Base-by-base conservation (phyloP, 768 basidiomycete species). In the Boletus vinaceobasis region DNA sequence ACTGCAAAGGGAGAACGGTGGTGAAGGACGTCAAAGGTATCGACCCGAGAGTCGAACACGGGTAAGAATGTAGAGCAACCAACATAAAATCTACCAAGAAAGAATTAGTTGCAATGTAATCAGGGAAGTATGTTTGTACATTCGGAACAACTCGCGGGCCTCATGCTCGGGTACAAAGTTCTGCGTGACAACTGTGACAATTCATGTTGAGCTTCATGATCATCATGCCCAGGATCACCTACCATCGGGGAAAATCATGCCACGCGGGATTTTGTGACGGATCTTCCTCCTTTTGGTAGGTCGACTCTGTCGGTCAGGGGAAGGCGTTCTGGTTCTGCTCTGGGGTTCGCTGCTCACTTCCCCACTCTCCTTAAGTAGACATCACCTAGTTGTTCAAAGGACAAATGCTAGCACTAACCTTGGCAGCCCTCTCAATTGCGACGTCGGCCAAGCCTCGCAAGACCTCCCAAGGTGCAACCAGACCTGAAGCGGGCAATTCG, bases 31-130 rank as follows among this genome's bases (percentile, higher is more conserved):
- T 94, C 90, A 71, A 84, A 97, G 0, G 90, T 93, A 69, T 98
- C 94, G n/a, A 80, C 74, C 40, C 74, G 79, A 5, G 78, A 79
- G 70, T 97, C 93, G 64, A 94, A 95, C 6, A 96, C 85, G 42
- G 95, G 90, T 37, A 93, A 72, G 69, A 93, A 93, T 17, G 88
- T 91, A 23, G 90, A 93, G 66, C 93, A 96, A n/a, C 94, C 94
- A 43, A 85, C 81, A 70, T 90, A 97, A 71, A 90, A 96, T 68
- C 93, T 96, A 58, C 26, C 13, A 47, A 56, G 48, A 42, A 37
- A 1, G 9, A 3, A 31, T 60, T 23, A 62, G 57, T 56, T 42
- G 45, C 57, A 40, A 59, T 56, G 40, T 55, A 61, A 32, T 29
- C 21, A 33, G 42, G 21, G 44, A 45, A 35, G 33, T 13, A 47